Percentiles rank a stretch among this genome's conserved stretches.
Evolutionary conservation across 2,329 filamentous ascomycete species (phyloP).

Genomic region (Seiridium cupressi): DNA sequence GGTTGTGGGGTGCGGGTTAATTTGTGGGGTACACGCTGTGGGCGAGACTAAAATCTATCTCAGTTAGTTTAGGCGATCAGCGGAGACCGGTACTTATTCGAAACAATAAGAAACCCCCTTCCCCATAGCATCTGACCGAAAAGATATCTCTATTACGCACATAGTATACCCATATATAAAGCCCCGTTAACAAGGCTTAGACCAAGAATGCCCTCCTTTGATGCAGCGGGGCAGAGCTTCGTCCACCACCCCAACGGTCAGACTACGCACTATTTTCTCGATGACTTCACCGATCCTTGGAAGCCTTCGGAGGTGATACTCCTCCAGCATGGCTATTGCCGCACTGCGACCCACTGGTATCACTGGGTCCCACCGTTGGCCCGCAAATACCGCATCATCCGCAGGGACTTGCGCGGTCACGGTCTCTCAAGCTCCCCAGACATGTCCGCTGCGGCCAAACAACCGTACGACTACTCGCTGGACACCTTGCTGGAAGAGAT

Average conservation of each 20-base stretch:
- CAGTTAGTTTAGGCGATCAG: no score
- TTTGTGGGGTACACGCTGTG: no score
- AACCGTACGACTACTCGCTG: neutral
- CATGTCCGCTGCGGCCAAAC: no score
- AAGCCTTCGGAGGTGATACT: neutral
- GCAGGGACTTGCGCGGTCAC: neutral
- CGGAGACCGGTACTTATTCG: no score
- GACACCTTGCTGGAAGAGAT: neutral
- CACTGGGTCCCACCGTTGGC: neutral
- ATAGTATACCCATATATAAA: no score
- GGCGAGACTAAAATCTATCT: no score
- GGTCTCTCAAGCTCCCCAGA: neutral
- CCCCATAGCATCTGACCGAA: no score
- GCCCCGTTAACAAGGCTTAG: no score
- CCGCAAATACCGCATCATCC: neutral
- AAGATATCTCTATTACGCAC: no score
- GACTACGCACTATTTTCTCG: neutral
- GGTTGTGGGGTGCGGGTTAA: no score
- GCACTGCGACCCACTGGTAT: neutral
- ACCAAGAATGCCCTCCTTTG: no score
- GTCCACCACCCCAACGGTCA: conserved; percentile 1
- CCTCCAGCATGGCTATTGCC: neutral
- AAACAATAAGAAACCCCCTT: no score
- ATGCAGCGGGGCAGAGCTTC: neutral
- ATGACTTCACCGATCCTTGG: neutral